Evolutionary conservation across 2,329 filamentous ascomycete genomes (phyloP).

Genomic region (Aspergillus felis): DNA sequence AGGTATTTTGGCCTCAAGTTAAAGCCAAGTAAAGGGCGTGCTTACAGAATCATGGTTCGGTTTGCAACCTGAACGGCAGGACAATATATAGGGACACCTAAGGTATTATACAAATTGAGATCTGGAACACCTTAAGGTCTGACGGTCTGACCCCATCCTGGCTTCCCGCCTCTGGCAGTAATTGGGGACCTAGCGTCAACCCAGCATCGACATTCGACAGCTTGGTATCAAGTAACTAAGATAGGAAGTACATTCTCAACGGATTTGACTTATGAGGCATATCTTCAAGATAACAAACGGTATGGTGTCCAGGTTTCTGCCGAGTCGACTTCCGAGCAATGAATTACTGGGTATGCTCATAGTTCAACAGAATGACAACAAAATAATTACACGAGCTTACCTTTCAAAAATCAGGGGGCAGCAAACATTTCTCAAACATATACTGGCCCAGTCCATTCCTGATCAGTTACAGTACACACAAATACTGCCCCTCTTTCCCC

Average conservation of each 20-base stretch:
- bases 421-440: background rate
- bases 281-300: background rate
- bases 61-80: background rate
- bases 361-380: background rate
- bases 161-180: background rate
- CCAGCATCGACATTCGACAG: too few species aligned
- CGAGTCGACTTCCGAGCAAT: background rate
- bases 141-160: background rate
- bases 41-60: background rate
- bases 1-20: background rate
- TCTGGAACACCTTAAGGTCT: background rate
- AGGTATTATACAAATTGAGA: background rate
- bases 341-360: background rate
- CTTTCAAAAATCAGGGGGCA: too few species aligned
- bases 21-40: background rate
- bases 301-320: background rate
- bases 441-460: conserved; percentile 1
- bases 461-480: background rate
- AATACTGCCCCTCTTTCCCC: background rate
- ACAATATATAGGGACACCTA: background rate
- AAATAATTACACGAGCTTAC: too few species aligned
- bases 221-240: background rate
- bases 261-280: background rate
- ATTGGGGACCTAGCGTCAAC: background rate
- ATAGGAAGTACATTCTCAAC: background rate